A percentile compares a stretch with the other conserved stretches of the same genome.
Evolutionary conservation across 2,329 filamentous ascomycete genomes (phyloP).

Genomic region (Calcarisporium arbuscula): DNA sequence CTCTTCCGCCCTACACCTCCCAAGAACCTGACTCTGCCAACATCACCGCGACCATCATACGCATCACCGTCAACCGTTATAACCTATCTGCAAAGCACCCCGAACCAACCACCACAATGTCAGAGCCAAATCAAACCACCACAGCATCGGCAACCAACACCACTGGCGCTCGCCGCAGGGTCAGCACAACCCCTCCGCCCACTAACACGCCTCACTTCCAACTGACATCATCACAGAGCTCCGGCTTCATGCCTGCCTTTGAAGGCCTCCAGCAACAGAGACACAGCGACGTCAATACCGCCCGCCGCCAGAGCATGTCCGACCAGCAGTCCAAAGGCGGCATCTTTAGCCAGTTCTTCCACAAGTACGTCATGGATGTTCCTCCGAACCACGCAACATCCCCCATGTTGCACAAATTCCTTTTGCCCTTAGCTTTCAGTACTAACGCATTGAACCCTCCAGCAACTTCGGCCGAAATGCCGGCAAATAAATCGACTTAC

Average conservation of each 20-base stretch:
- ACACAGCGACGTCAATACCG: conserved; percentile 37
- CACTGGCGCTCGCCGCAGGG: conserved; percentile 22
- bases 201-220: neutral
- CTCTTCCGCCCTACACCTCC: neutral
- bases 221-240: conserved; percentile 28
- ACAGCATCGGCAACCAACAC: conserved; percentile 10
- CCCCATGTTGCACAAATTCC: conserved; percentile 4
- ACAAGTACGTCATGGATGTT: conserved; percentile 37
- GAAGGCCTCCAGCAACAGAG: conserved; percentile 44
- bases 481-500: conserved; percentile 5
- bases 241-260: conserved; percentile 41
- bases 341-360: conserved; percentile 49
- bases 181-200: conserved; percentile 7
- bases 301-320: conserved; percentile 48
- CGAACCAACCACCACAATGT: conserved; percentile 18
- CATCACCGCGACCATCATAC: conserved; percentile 2
- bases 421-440: conserved; percentile 4
- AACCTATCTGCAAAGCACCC: too few species aligned
- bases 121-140: conserved; percentile 18
- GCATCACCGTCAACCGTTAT: too few species aligned
- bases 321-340: conserved; percentile 46
- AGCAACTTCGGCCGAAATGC: conserved; percentile 9
- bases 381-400: neutral
- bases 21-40: neutral
- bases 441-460: conserved; percentile 2